Percentiles rank a stretch among this genome's conserved stretches.
Evolutionary conservation across 345 rosid species (phyloP).

Genomic region (Bruguiera sexangula): DNA sequence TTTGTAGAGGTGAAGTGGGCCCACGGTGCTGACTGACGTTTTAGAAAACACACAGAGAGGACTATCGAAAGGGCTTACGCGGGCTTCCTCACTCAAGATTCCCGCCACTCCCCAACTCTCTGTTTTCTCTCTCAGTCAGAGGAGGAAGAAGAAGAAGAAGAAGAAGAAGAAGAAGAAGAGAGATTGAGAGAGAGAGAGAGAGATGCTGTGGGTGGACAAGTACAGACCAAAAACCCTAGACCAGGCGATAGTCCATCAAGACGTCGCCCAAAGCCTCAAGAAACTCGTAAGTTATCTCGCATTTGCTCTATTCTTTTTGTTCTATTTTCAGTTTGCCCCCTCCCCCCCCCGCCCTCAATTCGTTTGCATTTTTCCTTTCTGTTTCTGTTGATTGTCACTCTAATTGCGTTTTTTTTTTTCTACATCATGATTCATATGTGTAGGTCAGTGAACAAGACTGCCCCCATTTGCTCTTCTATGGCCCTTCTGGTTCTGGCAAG

Average conservation of each 20-base stretch:
- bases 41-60: too few species aligned
- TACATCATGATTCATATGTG: neutral
- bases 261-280: constrained; percentile 78
- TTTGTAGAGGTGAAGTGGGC: too few species aligned
- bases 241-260: constrained; percentile 71
- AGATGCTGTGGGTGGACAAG: constrained; percentile 99
- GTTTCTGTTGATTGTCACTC: neutral
- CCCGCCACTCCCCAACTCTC: too few species aligned
- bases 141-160: neutral
- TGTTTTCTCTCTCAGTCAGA: neutral
- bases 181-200: neutral
- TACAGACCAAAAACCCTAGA: constrained; percentile 91
- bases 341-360: neutral
- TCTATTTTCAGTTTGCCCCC: too few species aligned
- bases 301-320: neutral
- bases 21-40: too few species aligned
- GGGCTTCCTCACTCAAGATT: too few species aligned
- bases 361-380: neutral
- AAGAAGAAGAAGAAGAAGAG: neutral
- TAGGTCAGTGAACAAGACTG: constrained; percentile 94
- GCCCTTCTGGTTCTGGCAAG: constrained; percentile 96
- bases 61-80: too few species aligned
- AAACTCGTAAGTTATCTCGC: constrained; percentile 52
- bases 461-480: constrained; percentile 95
- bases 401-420: neutral